These are phyloP conservation scores for Xylariaceae sp. DNA, from an alignment of 2,329 filamentous ascomycete genomes.

Conservation along the genomic window DNA sequence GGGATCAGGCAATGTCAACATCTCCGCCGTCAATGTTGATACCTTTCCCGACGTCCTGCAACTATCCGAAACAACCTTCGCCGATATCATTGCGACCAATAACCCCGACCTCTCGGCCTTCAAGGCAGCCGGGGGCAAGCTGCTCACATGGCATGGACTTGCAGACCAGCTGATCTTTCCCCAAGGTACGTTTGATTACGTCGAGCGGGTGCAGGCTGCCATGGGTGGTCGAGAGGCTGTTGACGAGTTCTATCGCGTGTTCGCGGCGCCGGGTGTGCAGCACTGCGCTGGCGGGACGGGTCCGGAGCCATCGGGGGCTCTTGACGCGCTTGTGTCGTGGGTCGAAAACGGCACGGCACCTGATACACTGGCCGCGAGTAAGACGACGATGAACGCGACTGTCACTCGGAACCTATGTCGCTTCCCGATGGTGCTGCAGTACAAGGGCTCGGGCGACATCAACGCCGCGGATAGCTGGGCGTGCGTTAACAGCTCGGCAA, in stretches of 20 bases:
- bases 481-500: too few species aligned
- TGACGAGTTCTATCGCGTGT: conserved; percentile 47
- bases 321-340: neutral
- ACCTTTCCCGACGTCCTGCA: conserved; percentile 18
- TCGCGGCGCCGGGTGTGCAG: conserved; percentile 45
- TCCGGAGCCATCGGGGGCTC: neutral
- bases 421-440: conserved; percentile 5
- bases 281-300: conserved; percentile 35
- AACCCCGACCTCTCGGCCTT: conserved; percentile 26
- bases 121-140: conserved; percentile 32
- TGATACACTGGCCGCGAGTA: neutral
- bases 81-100: conserved; percentile 22
- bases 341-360: neutral
- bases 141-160: conserved; percentile 38
- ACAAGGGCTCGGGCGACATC: too few species aligned
- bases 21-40: conserved; percentile 25
- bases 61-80: conserved; percentile 15
- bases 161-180: conserved; percentile 33
- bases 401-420: conserved; percentile 16
- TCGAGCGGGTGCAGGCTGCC: conserved; percentile 22
- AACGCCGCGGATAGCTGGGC: too few species aligned
- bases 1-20: conserved; percentile 19
- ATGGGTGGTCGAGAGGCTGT: conserved; percentile 21
- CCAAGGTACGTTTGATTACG: conserved; percentile 28
- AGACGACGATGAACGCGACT: conserved; percentile 1